Evolutionary conservation across 192 early-diverging fungal genomes (phyloP).

Genomic region (Pilobolus umbonatus): DNA sequence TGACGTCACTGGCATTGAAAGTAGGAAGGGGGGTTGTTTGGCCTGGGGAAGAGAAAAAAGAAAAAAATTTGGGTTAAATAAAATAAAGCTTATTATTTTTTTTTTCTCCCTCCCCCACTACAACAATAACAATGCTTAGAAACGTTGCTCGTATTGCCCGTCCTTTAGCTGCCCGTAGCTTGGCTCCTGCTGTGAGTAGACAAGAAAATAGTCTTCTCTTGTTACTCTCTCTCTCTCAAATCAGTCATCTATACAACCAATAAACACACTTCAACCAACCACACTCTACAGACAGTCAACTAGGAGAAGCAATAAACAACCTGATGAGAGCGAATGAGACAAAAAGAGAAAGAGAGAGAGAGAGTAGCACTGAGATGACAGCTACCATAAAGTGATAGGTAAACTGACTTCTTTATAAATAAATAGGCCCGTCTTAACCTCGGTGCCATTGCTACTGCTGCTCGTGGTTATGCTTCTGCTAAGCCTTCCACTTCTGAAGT

Average conservation of each 20-base stretch:
- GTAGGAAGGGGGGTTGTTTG: too few species aligned
- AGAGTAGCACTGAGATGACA: too few species aligned
- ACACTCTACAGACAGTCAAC: background rate
- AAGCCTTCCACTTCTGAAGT: conserved; percentile 87
- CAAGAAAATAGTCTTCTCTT: background rate
- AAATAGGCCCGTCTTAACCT: conserved; percentile 50
- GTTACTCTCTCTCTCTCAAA: background rate
- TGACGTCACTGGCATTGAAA: too few species aligned
- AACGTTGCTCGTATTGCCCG: conserved; percentile 49
- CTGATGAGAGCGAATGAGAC: too few species aligned
- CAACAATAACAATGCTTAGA: conserved; percentile 50
- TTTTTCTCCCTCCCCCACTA: too few species aligned
- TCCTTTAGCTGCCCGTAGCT: conserved; percentile 42
- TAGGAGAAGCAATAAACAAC: too few species aligned
- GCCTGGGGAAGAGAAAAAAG: too few species aligned
- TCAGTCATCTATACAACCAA: background rate
- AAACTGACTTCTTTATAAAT: too few species aligned
- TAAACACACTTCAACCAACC: background rate
- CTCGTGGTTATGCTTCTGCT: conserved; percentile 51
- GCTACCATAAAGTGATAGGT: too few species aligned
- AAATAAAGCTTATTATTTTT: too few species aligned
- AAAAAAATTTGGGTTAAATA: too few species aligned
- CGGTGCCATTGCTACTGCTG: conserved; percentile 47
- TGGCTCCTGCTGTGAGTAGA: conserved; percentile 42
- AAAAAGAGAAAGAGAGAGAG: too few species aligned